A percentile compares a stretch with the other conserved stretches of the same genome.
These are phyloP conservation scores for Candida suzukii DNA, from an alignment of 805 yeast genomes.

Conservation along the genomic window DNA sequence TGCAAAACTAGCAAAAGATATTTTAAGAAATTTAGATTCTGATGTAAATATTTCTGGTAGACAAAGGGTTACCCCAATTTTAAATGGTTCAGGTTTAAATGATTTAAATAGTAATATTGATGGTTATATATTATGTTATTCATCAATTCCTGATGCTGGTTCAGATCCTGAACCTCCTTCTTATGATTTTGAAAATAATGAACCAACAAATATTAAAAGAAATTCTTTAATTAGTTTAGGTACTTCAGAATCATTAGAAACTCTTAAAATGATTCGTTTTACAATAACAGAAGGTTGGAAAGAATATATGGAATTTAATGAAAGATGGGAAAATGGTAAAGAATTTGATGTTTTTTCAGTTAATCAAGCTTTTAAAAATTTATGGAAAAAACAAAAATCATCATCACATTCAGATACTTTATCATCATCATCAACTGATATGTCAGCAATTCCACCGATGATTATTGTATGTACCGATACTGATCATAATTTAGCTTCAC, in stretches of 20 bases:
- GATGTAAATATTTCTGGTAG: constrained; percentile 22
- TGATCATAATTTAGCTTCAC: constrained; percentile 51
- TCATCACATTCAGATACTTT: constrained; percentile 1
- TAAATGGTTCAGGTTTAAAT: constrained; percentile 75
- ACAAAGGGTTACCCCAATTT: constrained; percentile 48
- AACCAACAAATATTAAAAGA: neutral
- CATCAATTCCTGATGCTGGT: constrained; percentile 52
- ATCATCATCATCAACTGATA: neutral
- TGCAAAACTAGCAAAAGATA: constrained; percentile 50
- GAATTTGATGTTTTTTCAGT: constrained; percentile 64
- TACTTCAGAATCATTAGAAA: neutral
- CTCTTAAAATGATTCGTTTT: constrained; percentile 36
- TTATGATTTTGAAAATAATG: constrained; percentile 28
- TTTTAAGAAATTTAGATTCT: constrained; percentile 53
- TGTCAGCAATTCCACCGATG: constrained; percentile 46
- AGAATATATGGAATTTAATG: constrained; percentile 50
- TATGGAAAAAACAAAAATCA: constrained; percentile 40
- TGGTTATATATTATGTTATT: constrained; percentile 65
- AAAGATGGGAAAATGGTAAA: constrained; percentile 53
- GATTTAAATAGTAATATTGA: constrained; percentile 71
- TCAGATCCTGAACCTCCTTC: constrained; percentile 42
- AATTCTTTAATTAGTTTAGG: neutral
- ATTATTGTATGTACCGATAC: constrained; percentile 61
- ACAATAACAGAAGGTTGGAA: constrained; percentile 70
- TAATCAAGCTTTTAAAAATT: constrained; percentile 46